Evolutionary conservation across 805 yeast species (phyloP).

Genomic region (Wickerhamiella kurtzmanii): DNA sequence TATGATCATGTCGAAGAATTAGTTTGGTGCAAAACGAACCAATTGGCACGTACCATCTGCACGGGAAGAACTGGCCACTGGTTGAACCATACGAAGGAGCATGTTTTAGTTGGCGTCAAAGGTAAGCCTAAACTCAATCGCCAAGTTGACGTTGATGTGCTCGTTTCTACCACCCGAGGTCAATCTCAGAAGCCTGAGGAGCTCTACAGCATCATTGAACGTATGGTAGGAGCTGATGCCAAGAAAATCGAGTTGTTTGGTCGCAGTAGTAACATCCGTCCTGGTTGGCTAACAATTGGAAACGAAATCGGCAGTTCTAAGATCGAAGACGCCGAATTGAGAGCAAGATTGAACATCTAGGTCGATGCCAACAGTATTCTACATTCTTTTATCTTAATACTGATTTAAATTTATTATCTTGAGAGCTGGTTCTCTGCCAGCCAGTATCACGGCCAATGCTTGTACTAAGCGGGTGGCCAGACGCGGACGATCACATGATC

Average conservation of each 20-base stretch:
- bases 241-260: slow-evolving; percentile 85
- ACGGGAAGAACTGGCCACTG: slow-evolving; percentile 97
- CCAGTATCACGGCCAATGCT: too few relatives aligned
- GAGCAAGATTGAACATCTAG: slow-evolving; percentile 1
- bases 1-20: slow-evolving; percentile 64
- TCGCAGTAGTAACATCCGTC: slow-evolving; percentile 67
- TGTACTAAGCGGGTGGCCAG: too few relatives aligned
- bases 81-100: slow-evolving; percentile 92
- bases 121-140: slow-evolving; percentile 50
- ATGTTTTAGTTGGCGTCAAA: slow-evolving; percentile 69
- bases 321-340: slow-evolving; percentile 11
- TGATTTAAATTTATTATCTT: too few relatives aligned
- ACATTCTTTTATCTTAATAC: not conserved
- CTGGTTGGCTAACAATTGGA: slow-evolving; percentile 63
- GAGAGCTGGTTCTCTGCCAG: too few relatives aligned
- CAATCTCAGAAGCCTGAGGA: slow-evolving; percentile 89
- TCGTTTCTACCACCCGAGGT: slow-evolving; percentile 76
- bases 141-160: slow-evolving; percentile 51
- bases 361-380: not conserved
- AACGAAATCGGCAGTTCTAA: slow-evolving; percentile 13
- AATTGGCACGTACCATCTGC: slow-evolving; percentile 72
- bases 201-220: slow-evolving; percentile 68
- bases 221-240: slow-evolving; percentile 64
- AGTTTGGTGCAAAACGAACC: slow-evolving; percentile 86
- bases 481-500: not conserved